Percentiles rank a stretch among this genome's conserved stretches.
phyloP scores from a whole-genome alignment of 148 eudicot genomes.

The Rhododendron williamsianum region DNA sequence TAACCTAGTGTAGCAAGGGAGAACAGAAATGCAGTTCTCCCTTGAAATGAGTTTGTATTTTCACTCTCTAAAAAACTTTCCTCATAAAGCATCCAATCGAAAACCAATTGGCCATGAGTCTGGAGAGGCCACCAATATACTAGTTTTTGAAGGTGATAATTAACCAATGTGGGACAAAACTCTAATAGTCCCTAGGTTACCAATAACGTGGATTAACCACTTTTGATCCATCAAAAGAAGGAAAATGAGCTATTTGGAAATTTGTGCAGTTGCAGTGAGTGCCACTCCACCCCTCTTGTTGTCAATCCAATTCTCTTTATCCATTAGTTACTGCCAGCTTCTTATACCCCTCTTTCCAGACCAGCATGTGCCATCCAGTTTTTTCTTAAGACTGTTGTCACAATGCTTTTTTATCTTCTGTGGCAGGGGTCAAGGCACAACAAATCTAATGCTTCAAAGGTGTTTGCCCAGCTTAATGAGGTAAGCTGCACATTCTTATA shows the following conservation, averaged over 20 bases:
- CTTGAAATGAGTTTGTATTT: neutral
- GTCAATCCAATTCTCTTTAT: neutral
- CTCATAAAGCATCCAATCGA: neutral
- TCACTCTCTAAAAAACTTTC: neutral
- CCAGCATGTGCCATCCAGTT: neutral
- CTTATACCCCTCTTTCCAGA: neutral
- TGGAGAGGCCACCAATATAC: neutral
- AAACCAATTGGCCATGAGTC: neutral
- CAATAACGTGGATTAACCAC: neutral
- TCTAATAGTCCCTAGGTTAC: neutral
- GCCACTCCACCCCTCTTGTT: neutral
- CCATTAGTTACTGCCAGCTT: neutral
- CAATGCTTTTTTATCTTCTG: neutral
- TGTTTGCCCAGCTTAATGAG: slow-evolving; percentile 35
- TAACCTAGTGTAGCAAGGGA: neutral
- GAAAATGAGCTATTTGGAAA: neutral
- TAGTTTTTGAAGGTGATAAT: neutral
- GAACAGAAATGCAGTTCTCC: neutral
- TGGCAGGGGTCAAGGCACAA: slow-evolving; percentile 4
- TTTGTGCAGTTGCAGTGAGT: neutral
- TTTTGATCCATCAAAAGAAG: neutral
- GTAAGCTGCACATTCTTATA: slow-evolving; percentile 19
- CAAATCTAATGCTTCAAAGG: slow-evolving; percentile 29
- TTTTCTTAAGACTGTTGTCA: neutral
- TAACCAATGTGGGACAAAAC: neutral